These are phyloP conservation scores for Leccinum incarnatum DNA, from an alignment of 768 basidiomycete genomes.

Conservation along the genomic window DNA sequence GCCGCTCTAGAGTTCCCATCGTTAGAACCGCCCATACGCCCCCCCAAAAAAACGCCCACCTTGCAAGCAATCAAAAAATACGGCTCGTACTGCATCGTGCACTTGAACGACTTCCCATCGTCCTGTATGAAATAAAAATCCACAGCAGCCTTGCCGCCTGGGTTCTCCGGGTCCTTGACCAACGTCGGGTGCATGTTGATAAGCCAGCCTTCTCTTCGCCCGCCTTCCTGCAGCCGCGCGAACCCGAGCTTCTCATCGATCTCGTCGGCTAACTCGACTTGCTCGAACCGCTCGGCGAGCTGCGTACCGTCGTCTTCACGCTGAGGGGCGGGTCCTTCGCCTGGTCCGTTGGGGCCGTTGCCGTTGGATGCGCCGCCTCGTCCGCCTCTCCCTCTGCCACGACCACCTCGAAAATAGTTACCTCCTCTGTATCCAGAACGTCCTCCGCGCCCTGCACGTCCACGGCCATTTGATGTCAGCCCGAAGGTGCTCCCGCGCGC, in stretches of 20 bases:
- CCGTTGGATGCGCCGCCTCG: slow-evolving; percentile 31
- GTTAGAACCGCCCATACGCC: slow-evolving; percentile 1
- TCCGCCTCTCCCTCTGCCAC: slow-evolving; percentile 43
- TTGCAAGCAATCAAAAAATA: slow-evolving; percentile 94
- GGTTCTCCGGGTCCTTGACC: slow-evolving; percentile 80
- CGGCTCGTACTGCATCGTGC: slow-evolving; percentile 88
- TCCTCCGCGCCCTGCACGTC: slow-evolving; percentile 41
- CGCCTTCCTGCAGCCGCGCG: slow-evolving; percentile 73
- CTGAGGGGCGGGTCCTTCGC: slow-evolving; percentile 51
- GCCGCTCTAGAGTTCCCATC: slow-evolving; percentile 52
- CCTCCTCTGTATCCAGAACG: slow-evolving; percentile 34
- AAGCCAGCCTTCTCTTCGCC: slow-evolving; percentile 83
- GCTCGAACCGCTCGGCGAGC: slow-evolving; percentile 83
- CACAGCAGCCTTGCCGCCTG: slow-evolving; percentile 84
- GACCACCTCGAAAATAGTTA: slow-evolving; percentile 45
- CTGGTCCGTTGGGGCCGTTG: slow-evolving; percentile 24
- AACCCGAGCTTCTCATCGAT: slow-evolving; percentile 95
- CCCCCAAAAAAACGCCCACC: slow-evolving; percentile 38
- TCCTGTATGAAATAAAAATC: slow-evolving; percentile 98
- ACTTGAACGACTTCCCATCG: slow-evolving; percentile 95
- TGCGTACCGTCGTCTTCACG: slow-evolving; percentile 91
- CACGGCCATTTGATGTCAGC: slow-evolving; percentile 45
- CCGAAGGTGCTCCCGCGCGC: slow-evolving; percentile 56
- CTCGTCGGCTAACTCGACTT: slow-evolving; percentile 71
- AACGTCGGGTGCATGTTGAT: slow-evolving; percentile 99